Evolutionary conservation across 1,139 yeast species (phyloP), one percentile per base, ranked within the genome.

Genomic region (Saccharomyces hybrid): DNA sequence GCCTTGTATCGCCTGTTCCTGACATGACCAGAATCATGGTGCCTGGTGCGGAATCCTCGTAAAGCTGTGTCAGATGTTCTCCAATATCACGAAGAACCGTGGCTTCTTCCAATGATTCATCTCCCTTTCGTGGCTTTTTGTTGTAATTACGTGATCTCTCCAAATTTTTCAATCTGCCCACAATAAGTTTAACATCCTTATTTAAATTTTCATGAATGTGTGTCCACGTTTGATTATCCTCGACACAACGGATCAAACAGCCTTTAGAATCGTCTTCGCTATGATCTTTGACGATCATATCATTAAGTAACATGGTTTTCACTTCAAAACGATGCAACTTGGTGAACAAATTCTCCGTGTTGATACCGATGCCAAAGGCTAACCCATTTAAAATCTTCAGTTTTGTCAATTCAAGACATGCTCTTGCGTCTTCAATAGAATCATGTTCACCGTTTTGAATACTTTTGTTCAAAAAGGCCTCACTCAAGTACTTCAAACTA

Each of bases 371-470:
- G 0, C 98, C 98, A 69, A 79, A 86, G 4, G 77, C 72, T 5
- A 71, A 68, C 0, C 97, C 97, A 55, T 83, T 80, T 3, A 75
- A 68, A 12, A 90, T 73, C 64, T 91, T 90, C 59, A 82, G 63
- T 61, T 87, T 82, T 0, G 88, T 81, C 52, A 93, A 75, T 57
- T 88, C 91, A 64, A 91, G 73, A 65, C 96, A 88, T 0, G 96
- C 84, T 42, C 69, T 69, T 6, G 96, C 88, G 67, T 93, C 99
- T 67, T 89, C 96, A 1, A 85, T 77, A 0, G 97, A 86, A 50
- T 93, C 88, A 70, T 93, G 99, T 2, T 96, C 96, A 0, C 69
- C 63, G 0, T 77, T 75, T 69, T 93, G 98, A 51, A 93, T 91
- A 0, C 71, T 72, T 52, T 81, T 72, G 16, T 75, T 71, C 48